A percentile compares a stretch with the other conserved stretches of the same genome.
These are phyloP conservation scores for Penicillium griseofulvum DNA, from an alignment of 2,329 filamentous ascomycete species.

Conservation along the genomic window DNA sequence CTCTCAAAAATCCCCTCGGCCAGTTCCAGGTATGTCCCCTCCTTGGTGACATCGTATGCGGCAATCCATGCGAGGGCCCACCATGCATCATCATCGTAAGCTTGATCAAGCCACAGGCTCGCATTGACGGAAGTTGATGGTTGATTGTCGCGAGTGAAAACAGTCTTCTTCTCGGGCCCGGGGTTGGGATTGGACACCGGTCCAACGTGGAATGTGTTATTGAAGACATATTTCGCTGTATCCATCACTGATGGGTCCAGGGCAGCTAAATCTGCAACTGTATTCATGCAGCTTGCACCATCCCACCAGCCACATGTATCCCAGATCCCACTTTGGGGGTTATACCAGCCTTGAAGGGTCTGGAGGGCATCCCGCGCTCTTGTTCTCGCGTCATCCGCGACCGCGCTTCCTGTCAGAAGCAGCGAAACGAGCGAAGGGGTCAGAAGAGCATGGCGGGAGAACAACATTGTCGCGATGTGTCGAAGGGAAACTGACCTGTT, in stretches of 20 bases:
- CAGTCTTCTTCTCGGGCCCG: constrained; percentile 13
- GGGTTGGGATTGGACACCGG: constrained; percentile 21
- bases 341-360: constrained; percentile 62
- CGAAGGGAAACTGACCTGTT: constrained; percentile 3
- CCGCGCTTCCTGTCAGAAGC: constrained; percentile 2
- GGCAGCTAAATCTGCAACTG: constrained; percentile 55
- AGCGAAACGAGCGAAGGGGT: constrained; percentile 7
- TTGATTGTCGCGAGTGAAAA: constrained; percentile 7
- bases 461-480: constrained; percentile 11
- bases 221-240: constrained; percentile 42
- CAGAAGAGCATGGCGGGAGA: constrained; percentile 9
- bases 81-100: constrained; percentile 55
- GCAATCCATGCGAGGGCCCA: constrained; percentile 56
- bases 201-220: constrained; percentile 41
- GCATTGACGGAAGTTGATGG: constrained; percentile 17
- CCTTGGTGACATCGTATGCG: constrained; percentile 53
- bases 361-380: constrained; percentile 32
- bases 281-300: constrained; percentile 64
- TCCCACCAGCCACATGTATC: constrained; percentile 71
- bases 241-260: constrained; percentile 34
- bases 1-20: constrained; percentile 52
- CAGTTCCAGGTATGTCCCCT: constrained; percentile 46
- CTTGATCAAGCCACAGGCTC: constrained; percentile 29
- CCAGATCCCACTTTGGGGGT: constrained; percentile 61
- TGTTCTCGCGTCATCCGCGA: constrained; percentile 13